Conservation (phyloP, 164 flowering plant species). For the Cinnamomum chago region DNA sequence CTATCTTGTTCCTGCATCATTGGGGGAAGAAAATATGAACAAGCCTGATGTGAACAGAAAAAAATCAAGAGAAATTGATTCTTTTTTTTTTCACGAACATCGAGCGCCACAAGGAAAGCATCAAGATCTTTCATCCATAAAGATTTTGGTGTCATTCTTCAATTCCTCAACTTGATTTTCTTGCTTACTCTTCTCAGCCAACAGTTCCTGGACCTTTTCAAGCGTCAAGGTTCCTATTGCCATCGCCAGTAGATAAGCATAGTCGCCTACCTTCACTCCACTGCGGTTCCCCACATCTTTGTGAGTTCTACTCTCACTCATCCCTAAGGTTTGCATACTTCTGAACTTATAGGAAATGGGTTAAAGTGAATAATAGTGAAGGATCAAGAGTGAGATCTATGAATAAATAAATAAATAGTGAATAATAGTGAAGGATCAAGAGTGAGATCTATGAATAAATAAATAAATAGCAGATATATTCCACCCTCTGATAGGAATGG, state of each 20-base stretch:
- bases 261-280: conserved; percentile 52
- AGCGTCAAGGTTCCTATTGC: conserved; percentile 72
- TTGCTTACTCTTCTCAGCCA: conserved; percentile 49
- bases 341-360: no score
- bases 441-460: no score
- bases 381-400: no score
- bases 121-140: conserved; percentile 84
- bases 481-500: no score
- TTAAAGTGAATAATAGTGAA: no score
- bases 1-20: conserved; percentile 31
- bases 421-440: no score
- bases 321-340: no score
- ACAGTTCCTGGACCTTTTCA: conserved; percentile 79
- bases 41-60: neutral
- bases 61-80: neutral
- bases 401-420: no score
- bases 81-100: conserved; percentile 41
- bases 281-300: conserved; percentile 24
- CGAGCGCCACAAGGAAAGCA: conserved; percentile 51
- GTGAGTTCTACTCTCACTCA: no score
- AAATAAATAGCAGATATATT: no score
- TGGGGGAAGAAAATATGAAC: neutral
- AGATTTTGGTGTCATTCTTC: conserved; percentile 42
- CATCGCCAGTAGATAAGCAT: conserved; percentile 79
- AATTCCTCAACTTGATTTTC: conserved; percentile 51